These are phyloP conservation scores for Polyporus arcularius DNA, from an alignment of 768 basidiomycete genomes.

Conservation along the genomic window DNA sequence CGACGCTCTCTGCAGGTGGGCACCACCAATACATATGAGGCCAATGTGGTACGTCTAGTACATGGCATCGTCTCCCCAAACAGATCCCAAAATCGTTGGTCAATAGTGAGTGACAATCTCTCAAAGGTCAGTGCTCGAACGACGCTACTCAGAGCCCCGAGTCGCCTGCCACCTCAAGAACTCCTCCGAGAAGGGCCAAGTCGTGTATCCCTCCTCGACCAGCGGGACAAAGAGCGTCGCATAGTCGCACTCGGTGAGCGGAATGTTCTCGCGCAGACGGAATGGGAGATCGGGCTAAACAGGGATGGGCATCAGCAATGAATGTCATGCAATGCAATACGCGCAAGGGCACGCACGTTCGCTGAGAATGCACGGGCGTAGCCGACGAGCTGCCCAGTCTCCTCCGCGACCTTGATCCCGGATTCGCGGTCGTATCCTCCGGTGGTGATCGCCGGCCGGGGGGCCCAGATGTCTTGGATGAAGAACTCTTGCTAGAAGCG, in stretches of 20 bases:
- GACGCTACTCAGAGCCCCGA: too few relatives aligned
- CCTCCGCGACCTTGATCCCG: conserved; percentile 19
- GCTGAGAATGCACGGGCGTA: conserved; percentile 27
- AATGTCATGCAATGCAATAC: neutral
- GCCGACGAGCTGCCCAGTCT: conserved; percentile 18
- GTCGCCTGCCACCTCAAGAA: conserved; percentile 1
- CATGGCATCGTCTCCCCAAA: too few relatives aligned
- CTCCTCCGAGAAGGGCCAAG: conserved; percentile 19
- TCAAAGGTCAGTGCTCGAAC: too few relatives aligned
- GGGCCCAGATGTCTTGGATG: conserved; percentile 16
- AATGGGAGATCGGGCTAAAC: conserved; percentile 44
- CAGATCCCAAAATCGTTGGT: too few relatives aligned
- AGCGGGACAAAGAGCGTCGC: conserved; percentile 41
- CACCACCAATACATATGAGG: too few relatives aligned
- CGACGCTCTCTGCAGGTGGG: too few relatives aligned
- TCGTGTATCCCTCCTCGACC: conserved; percentile 29
- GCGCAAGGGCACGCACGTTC: conserved; percentile 27
- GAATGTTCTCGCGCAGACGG: conserved; percentile 35
- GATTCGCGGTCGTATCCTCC: conserved; percentile 22
- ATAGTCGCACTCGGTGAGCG: conserved; percentile 35
- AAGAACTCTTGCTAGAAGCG: conserved; percentile 2
- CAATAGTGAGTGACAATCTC: too few relatives aligned
- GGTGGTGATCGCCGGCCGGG: conserved; percentile 8
- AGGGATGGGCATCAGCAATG: too few relatives aligned
- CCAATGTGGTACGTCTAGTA: too few relatives aligned